A percentile compares a stretch with the other conserved stretches of the same genome.
phyloP scores from a whole-genome alignment of 2,329 filamentous ascomycete species.

The Tolypocladium guangdongense region DNA sequence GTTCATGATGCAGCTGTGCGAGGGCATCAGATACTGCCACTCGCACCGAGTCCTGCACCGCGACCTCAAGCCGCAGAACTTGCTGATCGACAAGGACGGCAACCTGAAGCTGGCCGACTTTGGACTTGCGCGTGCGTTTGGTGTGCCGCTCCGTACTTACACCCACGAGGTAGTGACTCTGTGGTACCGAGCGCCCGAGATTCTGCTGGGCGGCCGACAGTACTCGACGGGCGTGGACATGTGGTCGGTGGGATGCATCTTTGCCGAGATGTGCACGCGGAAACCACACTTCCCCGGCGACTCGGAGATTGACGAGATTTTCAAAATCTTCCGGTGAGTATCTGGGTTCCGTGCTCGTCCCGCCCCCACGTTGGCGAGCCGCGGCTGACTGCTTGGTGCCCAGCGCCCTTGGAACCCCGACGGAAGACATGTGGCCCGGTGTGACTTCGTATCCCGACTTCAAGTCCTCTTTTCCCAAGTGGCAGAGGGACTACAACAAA shows the following conservation, averaged over 20 bases:
- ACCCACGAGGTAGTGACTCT: conserved; percentile 92
- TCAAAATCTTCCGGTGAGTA: conserved; percentile 60
- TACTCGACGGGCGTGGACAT: conserved; percentile 93
- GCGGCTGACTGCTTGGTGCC: neutral
- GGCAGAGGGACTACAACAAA: conserved; percentile 58
- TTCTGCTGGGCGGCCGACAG: conserved; percentile 79
- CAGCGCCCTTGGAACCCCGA: conserved; percentile 71
- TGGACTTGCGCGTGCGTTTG: conserved; percentile 79
- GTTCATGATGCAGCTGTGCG: conserved; percentile 82
- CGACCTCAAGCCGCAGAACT: conserved; percentile 83
- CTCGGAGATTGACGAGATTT: conserved; percentile 46
- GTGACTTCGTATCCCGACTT: conserved; percentile 93
- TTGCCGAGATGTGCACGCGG: conserved; percentile 91
- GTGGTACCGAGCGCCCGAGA: conserved; percentile 88
- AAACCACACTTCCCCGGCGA: conserved; percentile 90
- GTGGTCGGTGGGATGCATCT: conserved; percentile 93
- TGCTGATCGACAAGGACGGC: conserved; percentile 75
- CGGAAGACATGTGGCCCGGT: conserved; percentile 74
- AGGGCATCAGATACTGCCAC: conserved; percentile 81
- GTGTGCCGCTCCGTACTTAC: conserved; percentile 82
- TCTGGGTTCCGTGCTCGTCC: neutral
- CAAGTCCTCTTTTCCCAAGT: conserved; percentile 87
- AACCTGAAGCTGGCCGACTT: conserved; percentile 90
- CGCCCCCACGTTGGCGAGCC: neutral
- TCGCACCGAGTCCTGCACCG: conserved; percentile 78